These are phyloP conservation scores for Heliamphora exappendiculata DNA, from an alignment of 148 eudicot species.

Conservation along the genomic window DNA sequence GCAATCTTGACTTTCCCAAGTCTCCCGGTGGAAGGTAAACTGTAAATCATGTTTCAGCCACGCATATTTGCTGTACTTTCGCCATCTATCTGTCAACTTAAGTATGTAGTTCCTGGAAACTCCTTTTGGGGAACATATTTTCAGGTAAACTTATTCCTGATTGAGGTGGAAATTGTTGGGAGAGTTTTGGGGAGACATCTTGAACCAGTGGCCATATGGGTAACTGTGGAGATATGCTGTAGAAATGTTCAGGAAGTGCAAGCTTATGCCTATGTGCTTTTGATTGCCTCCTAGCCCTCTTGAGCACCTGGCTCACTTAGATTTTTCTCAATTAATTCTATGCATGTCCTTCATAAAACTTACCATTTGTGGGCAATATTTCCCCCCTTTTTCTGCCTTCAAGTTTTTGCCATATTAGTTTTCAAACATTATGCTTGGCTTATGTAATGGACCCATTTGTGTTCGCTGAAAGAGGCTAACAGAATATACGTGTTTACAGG, in stretches of 20 bases:
- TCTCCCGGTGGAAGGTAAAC: slow-evolving; percentile 89
- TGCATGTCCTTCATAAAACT: neutral
- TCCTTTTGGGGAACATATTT: neutral
- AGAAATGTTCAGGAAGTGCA: neutral
- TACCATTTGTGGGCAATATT: neutral
- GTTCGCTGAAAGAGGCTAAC: slow-evolving; percentile 1
- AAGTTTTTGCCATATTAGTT: neutral
- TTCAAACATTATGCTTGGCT: neutral
- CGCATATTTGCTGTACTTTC: slow-evolving; percentile 8
- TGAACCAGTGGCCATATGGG: neutral
- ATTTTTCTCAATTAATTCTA: neutral
- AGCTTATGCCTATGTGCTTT: neutral
- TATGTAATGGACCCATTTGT: neutral
- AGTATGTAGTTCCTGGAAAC: neutral
- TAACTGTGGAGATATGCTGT: neutral
- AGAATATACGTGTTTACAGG: slow-evolving; percentile 30
- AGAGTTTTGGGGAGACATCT: neutral
- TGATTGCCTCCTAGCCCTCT: neutral
- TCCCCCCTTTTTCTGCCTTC: neutral
- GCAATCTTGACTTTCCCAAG: slow-evolving; percentile 53
- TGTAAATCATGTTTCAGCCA: neutral
- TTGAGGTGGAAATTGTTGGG: neutral
- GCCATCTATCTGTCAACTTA: neutral
- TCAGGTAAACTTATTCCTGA: no score
- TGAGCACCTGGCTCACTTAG: neutral